phyloP scores from a whole-genome alignment of 1,284 basidiomycete species.

The Polyporus tsugae region DNA sequence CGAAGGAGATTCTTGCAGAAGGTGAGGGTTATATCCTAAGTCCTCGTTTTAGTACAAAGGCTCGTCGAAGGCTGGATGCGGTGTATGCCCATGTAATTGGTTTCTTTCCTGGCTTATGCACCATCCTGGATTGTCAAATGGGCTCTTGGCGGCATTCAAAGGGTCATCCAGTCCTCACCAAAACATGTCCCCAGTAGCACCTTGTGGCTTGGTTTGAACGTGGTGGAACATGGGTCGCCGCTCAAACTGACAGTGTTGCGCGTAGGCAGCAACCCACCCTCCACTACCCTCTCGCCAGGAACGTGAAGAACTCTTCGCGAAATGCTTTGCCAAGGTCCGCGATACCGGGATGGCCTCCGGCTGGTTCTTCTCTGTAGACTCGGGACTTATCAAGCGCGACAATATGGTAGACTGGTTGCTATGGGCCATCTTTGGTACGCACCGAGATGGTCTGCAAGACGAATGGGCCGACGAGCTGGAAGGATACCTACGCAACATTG shows the following conservation, averaged over 20 bases:
- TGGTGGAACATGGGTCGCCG: not conserved
- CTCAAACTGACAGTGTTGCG: not conserved
- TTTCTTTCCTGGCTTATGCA: not conserved
- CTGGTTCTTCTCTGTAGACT: conserved; percentile 57
- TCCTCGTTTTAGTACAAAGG: not conserved
- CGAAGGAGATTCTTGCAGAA: conserved; percentile 55
- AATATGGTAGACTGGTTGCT: conserved; percentile 70
- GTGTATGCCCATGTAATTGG: not conserved
- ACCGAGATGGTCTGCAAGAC: conserved; percentile 40
- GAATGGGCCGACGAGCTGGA: conserved; percentile 59
- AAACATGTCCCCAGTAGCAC: not conserved
- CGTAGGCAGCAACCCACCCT: conserved; percentile 53
- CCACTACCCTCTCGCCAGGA: conserved; percentile 50
- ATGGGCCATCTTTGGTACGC: conserved; percentile 64
- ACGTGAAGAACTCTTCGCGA: conserved; percentile 57
- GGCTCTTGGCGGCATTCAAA: too few species aligned
- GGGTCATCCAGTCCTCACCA: too few species aligned
- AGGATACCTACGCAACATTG: conserved; percentile 51
- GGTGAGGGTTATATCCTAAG: conserved; percentile 43
- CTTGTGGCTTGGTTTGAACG: not conserved
- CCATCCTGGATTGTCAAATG: too few species aligned
- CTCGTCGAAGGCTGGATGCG: not conserved
- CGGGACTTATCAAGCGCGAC: conserved; percentile 47
- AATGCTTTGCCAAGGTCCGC: conserved; percentile 49
- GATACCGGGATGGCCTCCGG: conserved; percentile 50